Percentiles rank a stretch among this genome's conserved stretches.
Evolutionary conservation across 106 monocot species (phyloP).

Genomic region (Apostasia ramifera): DNA sequence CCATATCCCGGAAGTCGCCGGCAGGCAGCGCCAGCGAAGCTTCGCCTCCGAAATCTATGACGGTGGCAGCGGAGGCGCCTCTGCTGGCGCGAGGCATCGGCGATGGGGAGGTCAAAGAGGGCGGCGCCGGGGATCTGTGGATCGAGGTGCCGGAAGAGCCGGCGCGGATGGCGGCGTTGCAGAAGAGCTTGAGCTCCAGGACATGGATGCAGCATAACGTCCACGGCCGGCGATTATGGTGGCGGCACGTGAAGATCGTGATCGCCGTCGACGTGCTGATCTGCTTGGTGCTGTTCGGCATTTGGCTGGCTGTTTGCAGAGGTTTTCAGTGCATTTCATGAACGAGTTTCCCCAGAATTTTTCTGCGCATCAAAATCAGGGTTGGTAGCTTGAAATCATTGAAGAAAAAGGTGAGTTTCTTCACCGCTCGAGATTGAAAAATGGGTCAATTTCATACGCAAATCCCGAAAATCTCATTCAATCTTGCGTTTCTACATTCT

Average conservation of each 20-base stretch:
- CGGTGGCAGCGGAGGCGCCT: no score
- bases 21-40: no score
- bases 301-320: conserved; percentile 36
- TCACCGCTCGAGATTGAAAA: no score
- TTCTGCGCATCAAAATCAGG: no score
- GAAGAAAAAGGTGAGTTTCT: no score
- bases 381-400: no score
- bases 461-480: no score
- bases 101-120: not conserved
- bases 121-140: not conserved
- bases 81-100: not conserved
- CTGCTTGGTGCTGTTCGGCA: conserved; percentile 29
- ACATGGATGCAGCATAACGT: not conserved
- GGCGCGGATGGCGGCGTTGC: not conserved
- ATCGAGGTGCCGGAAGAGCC: not conserved
- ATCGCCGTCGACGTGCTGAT: conserved; percentile 18
- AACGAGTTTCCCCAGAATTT: no score
- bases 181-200: conserved; percentile 2
- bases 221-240: conserved; percentile 13
- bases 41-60: no score
- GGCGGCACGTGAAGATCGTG: conserved; percentile 31
- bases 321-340: conserved; percentile 22
- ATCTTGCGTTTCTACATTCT: no score
- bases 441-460: no score
- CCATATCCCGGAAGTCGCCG: no score